Evolutionary conservation across 1,139 yeast genomes (phyloP).

Genomic region (Nakaseomyces kungkrabaensis): DNA sequence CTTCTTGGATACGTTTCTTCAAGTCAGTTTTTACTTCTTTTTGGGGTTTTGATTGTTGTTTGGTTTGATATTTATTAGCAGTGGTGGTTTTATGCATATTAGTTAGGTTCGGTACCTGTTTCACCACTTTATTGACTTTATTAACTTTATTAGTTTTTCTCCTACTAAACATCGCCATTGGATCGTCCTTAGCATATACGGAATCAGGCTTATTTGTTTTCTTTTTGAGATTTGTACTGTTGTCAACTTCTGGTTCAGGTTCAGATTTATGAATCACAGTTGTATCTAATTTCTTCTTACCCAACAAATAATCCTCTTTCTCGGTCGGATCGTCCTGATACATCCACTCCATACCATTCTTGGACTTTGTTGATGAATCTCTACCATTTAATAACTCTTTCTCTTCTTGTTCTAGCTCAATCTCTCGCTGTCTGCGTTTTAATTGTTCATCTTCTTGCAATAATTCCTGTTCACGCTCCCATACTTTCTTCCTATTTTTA

Average conservation of each 20-base stretch:
- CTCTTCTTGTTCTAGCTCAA: slow-evolving; percentile 53
- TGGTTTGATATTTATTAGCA: neutral
- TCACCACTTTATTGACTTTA: slow-evolving; percentile 12
- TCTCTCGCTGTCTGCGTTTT: slow-evolving; percentile 55
- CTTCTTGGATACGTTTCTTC: slow-evolving; percentile 5
- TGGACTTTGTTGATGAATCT: slow-evolving; percentile 30
- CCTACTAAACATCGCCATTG: slow-evolving; percentile 5
- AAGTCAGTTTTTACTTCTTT: slow-evolving; percentile 3
- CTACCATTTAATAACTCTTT: slow-evolving; percentile 38
- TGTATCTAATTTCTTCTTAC: slow-evolving; percentile 39
- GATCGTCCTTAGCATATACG: slow-evolving; percentile 9
- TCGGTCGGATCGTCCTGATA: slow-evolving; percentile 43
- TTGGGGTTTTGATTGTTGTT: neutral
- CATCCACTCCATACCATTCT: slow-evolving; percentile 73
- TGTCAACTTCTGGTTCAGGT: neutral
- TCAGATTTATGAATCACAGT: slow-evolving; percentile 16
- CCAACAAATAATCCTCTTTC: slow-evolving; percentile 41
- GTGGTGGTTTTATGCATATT: neutral
- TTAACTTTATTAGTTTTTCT: slow-evolving; percentile 6
- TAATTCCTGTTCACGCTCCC: slow-evolving; percentile 75
- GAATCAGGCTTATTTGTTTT: neutral
- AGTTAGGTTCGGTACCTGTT: slow-evolving; percentile 8
- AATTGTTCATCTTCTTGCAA: slow-evolving; percentile 60
- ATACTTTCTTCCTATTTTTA: slow-evolving; percentile 77
- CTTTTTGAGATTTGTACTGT: neutral